Percentiles rank a stretch among this genome's conserved stretches.
phyloP scores from a whole-genome alignment of 257 asterid genomes.

The Nicotiana knightiana region DNA sequence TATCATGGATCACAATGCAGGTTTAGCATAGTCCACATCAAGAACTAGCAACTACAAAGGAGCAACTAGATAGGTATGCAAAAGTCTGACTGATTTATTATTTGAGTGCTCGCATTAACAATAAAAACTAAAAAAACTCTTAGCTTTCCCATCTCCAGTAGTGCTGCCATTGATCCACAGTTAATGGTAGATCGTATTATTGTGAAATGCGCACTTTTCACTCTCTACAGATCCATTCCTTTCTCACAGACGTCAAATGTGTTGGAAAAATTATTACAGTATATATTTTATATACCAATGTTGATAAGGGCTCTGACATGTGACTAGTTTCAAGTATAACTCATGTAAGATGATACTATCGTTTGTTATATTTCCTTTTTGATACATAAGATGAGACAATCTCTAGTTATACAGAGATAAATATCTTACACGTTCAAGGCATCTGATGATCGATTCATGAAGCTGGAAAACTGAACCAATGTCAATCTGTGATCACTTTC shows the following conservation, averaged over 20 bases:
- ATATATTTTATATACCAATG: neutral
- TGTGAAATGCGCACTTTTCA: neutral
- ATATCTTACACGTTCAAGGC: neutral
- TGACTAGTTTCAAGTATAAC: neutral
- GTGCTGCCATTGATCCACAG: neutral
- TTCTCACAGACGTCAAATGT: neutral
- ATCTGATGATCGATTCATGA: neutral
- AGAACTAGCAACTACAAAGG: neutral
- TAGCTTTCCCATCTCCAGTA: neutral
- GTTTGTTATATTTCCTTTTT: neutral
- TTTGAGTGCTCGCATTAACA: neutral
- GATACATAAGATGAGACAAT: neutral
- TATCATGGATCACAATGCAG: neutral
- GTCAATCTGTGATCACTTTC: neutral
- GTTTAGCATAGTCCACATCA: constrained; percentile 2
- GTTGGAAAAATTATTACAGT: neutral
- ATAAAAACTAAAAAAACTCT: neutral
- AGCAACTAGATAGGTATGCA: neutral
- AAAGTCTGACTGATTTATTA: neutral
- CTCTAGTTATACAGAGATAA: neutral
- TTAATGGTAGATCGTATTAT: neutral
- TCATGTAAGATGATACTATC: neutral
- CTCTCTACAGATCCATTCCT: neutral
- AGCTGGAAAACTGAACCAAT: neutral
- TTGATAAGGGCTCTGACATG: neutral